Base-by-base conservation (phyloP, 768 basidiomycete genomes). In the Trametes maxima region DNA sequence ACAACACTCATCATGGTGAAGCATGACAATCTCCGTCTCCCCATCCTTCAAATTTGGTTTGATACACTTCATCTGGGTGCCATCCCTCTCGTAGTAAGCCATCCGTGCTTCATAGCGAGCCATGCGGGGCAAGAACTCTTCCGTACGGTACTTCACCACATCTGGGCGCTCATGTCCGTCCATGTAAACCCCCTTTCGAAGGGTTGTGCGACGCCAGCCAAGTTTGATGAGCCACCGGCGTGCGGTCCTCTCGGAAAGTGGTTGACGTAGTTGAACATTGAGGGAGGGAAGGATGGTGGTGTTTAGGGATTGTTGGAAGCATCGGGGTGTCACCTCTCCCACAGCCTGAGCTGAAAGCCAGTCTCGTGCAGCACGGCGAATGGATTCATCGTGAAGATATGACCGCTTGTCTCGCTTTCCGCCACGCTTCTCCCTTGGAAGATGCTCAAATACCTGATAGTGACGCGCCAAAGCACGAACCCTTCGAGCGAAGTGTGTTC, bases 101-200 rank as follows among this genome's bases (percentile, higher is more conserved):
- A 70, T 68, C 2, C 25, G n/a, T 28, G 2, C 4, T 59, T 72
- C 69, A 58, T 62, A 74, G 28, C 64, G 46, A 1, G 17, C 33
- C 68, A 71, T 69, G 17, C 24, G 45, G 24, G 67, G 69, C 16
- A 72, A 33, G 52, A 65, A 72, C 10, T 47, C 39, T 16, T 63
- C 39, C 1, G 64, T 17, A 0, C 60, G 48, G 39, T 66, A 68
- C 7, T 48, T 14, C 5, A 51, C 42, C 3, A 66, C 67, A 52
- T 68, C 63, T 2, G 25, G 33, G 0, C 48, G 44, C 49, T 68
- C 60, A 42, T 68, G 67, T 0, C 65, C 63, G 36, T 68, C 63
- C 24, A 68, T 60, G 44, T 64, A 68, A 14, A 60, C 50, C 0
- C 64, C 67, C n/a, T 57, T 57, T 13, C 5, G 17, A n/a, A 59